Conservation (phyloP, 139 green algal species). For the Closterium sp. region DNA sequence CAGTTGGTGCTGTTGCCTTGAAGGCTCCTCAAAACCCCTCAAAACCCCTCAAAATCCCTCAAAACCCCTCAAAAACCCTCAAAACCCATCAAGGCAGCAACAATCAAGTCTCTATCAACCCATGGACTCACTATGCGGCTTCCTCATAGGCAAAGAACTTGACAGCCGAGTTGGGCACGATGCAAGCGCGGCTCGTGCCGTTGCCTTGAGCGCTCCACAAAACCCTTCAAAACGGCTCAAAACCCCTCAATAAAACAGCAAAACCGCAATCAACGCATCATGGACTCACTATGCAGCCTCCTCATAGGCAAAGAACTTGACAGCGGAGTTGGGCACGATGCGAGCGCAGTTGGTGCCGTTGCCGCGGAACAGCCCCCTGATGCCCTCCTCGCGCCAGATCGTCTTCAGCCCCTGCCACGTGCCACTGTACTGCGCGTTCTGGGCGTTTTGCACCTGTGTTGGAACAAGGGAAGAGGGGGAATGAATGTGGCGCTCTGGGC, state of each 20-base stretch:
- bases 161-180: slow-evolving; percentile 96
- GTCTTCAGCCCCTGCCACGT: slow-evolving; percentile 64
- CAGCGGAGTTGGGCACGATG: slow-evolving; percentile 95
- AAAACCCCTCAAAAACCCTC: too few relatives aligned
- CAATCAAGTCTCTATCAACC: too few relatives aligned
- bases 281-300: slow-evolving; percentile 65
- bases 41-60: too few relatives aligned
- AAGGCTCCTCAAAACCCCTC: too few relatives aligned
- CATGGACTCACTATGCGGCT: slow-evolving; percentile 54
- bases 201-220: background rate
- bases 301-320: slow-evolving; percentile 98
- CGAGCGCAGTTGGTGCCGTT: slow-evolving; percentile 97
- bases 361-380: slow-evolving; percentile 90
- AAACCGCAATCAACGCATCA: too few relatives aligned
- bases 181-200: slow-evolving; percentile 69
- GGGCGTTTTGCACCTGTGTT: slow-evolving; percentile 83
- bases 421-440: slow-evolving; percentile 79
- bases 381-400: slow-evolving; percentile 80
- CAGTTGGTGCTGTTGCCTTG: too few relatives aligned
- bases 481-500: too few relatives aligned
- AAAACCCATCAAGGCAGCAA: too few relatives aligned
- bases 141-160: slow-evolving; percentile 98
- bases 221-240: too few relatives aligned
- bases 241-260: too few relatives aligned
- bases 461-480: too few relatives aligned